Conservation (phyloP, 345 rosid genomes). For the Geranium rotundifolium region DNA sequence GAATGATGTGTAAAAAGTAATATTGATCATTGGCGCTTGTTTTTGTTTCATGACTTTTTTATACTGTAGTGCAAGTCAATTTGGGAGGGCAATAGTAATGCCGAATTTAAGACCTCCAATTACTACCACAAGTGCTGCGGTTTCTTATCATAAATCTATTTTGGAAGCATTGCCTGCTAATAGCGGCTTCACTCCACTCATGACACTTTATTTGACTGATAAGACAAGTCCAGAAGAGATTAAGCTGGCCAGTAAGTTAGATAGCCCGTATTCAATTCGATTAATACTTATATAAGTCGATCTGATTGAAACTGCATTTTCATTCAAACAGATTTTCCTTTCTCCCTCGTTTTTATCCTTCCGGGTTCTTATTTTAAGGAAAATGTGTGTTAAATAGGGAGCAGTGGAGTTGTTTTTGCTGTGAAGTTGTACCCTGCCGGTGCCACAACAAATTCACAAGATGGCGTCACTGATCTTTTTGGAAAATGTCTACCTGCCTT, state of each 20-base stretch:
- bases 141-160: conserved; percentile 29
- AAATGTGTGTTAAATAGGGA: conserved; percentile 30
- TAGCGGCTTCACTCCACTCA: conserved; percentile 66
- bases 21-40: neutral
- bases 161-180: conserved; percentile 11
- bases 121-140: conserved; percentile 61
- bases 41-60: conserved; percentile 2
- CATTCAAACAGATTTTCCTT: neutral
- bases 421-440: conserved; percentile 98
- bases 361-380: conserved; percentile 4
- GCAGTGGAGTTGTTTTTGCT: conserved; percentile 73
- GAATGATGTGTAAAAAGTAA: neutral
- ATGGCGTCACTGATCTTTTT: conserved; percentile 85
- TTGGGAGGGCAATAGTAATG: conserved; percentile 85
- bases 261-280: no score
- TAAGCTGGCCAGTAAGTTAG: conserved; percentile 65
- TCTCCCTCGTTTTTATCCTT: neutral
- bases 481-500: conserved; percentile 83
- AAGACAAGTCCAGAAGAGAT: conserved; percentile 74
- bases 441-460: conserved; percentile 91
- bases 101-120: conserved; percentile 86
- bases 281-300: no score
- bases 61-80: conserved; percentile 45
- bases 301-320: neutral
- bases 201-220: conserved; percentile 93